Base-by-base conservation (phyloP, 129 eudicot species). In the Lonicera japonica region DNA sequence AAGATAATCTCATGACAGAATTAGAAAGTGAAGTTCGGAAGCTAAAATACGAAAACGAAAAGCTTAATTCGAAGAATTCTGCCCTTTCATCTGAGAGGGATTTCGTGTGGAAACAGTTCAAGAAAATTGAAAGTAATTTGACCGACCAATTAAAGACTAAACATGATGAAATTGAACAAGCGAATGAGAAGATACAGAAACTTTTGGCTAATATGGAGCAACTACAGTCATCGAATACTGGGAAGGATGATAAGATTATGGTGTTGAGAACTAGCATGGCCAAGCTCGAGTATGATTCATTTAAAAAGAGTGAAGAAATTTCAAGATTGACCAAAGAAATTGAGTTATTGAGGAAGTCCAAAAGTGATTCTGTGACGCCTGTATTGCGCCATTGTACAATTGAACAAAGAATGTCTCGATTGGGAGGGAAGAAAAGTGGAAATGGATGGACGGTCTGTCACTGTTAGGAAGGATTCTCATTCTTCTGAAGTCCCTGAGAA, bases 71-170 rank as follows among this genome's bases (percentile, higher is more conserved):
- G 1, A 50, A n/a, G 34, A 51, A 36, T 19, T 23, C 79, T 59
- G 81, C 84, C 19, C 79, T 82, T 16, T 70, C 64, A 63, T 71
- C 66, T 16, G 89, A 79, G 77, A 79, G 54, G 66, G 58, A 72
- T 19, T 79, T 79, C 65, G 60, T 75, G 1, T 79, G 89, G 82
- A 79, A 83, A 59, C 89, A 79, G 67, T 69, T 19, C 20, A 69
- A 65, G 20, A 63, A 18, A 70, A 52, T 61, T 79, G 89, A 83
- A 72, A 61, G 38, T 36, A 56, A 60, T 15, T 51, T 61, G 24
- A 65, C 74, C 25, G 47, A 61, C 52, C 58, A 72, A 62, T 55
- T 79, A 51, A 66, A 19, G 70, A 55, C 21, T 12, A 79, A 75
- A 70, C 13, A 25, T 51, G 60, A 36, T 25, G 85, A 79, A 72